These are phyloP conservation scores for Zalerion maritima DNA, from an alignment of 495 filamentous ascomycete species.

Conservation along the genomic window DNA sequence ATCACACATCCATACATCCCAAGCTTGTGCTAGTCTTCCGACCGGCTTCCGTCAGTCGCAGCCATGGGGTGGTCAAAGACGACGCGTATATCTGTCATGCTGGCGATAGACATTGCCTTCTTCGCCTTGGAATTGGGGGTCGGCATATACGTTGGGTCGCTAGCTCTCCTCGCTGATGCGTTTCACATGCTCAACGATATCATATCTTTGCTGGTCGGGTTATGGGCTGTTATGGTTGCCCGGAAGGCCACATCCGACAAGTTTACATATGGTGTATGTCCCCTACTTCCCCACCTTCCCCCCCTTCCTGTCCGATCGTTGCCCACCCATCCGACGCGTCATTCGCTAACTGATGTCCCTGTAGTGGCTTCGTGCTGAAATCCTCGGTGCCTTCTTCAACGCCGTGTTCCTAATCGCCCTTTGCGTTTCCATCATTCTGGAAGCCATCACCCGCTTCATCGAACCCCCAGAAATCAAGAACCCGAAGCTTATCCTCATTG, in stretches of 20 bases:
- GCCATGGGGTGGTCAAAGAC: slow-evolving; percentile 85
- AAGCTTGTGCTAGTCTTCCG: no score
- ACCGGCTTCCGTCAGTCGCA: slow-evolving; percentile 4
- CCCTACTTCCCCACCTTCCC: slow-evolving; percentile 1
- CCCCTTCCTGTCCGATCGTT: not conserved
- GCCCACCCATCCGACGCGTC: slow-evolving; percentile 7
- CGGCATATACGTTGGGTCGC: slow-evolving; percentile 73
- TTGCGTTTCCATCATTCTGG: slow-evolving; percentile 88
- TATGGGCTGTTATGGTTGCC: slow-evolving; percentile 90
- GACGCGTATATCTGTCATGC: slow-evolving; percentile 78
- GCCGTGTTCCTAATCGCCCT: slow-evolving; percentile 93
- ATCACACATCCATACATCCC: not conserved
- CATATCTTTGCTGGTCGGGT: slow-evolving; percentile 74
- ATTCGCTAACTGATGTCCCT: slow-evolving; percentile 6
- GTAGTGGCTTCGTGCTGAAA: slow-evolving; percentile 94
- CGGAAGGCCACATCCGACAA: slow-evolving; percentile 65
- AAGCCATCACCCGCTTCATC: slow-evolving; percentile 78
- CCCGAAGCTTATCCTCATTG: slow-evolving; percentile 70
- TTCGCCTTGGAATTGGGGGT: slow-evolving; percentile 78
- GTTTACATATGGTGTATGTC: slow-evolving; percentile 82
- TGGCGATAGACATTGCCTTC: slow-evolving; percentile 79
- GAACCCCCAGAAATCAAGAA: slow-evolving; percentile 76
- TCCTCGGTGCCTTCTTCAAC: slow-evolving; percentile 86
- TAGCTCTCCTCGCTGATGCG: slow-evolving; percentile 88
- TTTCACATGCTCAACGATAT: slow-evolving; percentile 99